These are phyloP conservation scores for Microcera coccophila DNA, from an alignment of 2,329 filamentous ascomycete species.

Conservation along the genomic window DNA sequence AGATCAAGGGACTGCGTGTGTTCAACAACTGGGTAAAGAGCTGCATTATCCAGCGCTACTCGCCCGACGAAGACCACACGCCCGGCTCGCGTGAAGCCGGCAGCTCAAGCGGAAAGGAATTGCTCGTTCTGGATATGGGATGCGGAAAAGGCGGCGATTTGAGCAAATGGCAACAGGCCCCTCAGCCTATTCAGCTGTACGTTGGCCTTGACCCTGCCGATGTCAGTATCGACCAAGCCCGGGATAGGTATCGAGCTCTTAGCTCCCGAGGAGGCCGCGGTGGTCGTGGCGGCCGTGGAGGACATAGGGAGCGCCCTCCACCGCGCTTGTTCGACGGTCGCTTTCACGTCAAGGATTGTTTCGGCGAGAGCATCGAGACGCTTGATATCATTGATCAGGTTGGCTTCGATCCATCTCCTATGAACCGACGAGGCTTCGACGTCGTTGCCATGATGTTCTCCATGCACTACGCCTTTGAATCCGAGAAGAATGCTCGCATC, in stretches of 20 bases:
- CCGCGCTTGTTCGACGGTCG: slow-evolving; percentile 73
- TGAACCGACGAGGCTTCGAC: slow-evolving; percentile 81
- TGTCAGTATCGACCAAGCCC: slow-evolving; percentile 85
- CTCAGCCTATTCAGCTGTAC: slow-evolving; percentile 87
- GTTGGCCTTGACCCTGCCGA: slow-evolving; percentile 93
- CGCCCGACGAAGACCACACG: slow-evolving; percentile 69
- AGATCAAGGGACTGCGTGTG: slow-evolving; percentile 88
- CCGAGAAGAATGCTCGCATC: slow-evolving; percentile 78
- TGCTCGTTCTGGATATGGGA: slow-evolving; percentile 87
- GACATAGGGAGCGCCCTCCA: slow-evolving; percentile 44
- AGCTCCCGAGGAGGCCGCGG: slow-evolving; percentile 54
- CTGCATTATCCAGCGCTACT: slow-evolving; percentile 94
- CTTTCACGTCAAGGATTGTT: slow-evolving; percentile 91
- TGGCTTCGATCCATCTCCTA: slow-evolving; percentile 74
- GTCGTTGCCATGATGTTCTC: slow-evolving; percentile 99
- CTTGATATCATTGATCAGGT: slow-evolving; percentile 79
- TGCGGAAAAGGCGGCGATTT: slow-evolving; percentile 96
- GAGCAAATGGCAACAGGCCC: slow-evolving; percentile 92
- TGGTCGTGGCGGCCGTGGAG: slow-evolving; percentile 49
- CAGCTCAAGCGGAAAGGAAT: slow-evolving; percentile 50
- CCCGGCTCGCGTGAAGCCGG: slow-evolving; percentile 56
- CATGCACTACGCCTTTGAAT: slow-evolving; percentile 98
- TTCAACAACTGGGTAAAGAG: slow-evolving; percentile 99
- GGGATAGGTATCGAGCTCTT: slow-evolving; percentile 77
- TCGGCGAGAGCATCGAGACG: slow-evolving; percentile 76